These are phyloP conservation scores for Francoa sonchifolia DNA, from an alignment of 441 rosid genomes.

Conservation along the genomic window DNA sequence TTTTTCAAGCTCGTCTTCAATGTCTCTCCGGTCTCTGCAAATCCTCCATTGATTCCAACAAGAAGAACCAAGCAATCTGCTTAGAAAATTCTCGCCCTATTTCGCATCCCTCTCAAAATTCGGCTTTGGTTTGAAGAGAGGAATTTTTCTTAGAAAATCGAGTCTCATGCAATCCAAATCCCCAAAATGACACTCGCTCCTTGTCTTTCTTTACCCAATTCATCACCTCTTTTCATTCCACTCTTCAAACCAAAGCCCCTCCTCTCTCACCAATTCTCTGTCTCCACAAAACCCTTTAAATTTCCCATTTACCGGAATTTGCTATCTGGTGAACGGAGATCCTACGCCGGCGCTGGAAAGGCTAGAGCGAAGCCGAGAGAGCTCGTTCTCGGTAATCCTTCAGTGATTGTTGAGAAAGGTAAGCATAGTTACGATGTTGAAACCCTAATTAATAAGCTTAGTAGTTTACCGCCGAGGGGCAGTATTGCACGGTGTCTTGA, in stretches of 20 bases:
- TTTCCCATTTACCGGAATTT: constrained; percentile 12
- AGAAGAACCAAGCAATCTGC: too few species aligned
- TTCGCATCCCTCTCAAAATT: too few species aligned
- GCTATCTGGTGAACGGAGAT: constrained; percentile 17
- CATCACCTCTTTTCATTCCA: too few species aligned
- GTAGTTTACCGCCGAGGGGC: constrained; percentile 92
- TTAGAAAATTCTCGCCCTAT: too few species aligned
- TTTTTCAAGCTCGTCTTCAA: too few species aligned
- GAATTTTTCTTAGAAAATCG: too few species aligned
- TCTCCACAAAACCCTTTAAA: constrained; percentile 15
- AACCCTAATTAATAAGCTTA: constrained; percentile 81
- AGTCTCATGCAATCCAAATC: too few species aligned
- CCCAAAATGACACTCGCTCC: constrained; percentile 36
- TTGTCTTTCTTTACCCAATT: constrained; percentile 30
- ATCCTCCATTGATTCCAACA: too few species aligned
- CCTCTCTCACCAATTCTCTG: constrained; percentile 16
- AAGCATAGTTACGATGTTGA: constrained; percentile 92
- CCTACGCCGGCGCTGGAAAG: constrained; percentile 15
- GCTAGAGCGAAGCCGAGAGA: constrained; percentile 47
- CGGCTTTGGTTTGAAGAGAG: too few species aligned
- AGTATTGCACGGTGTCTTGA: constrained; percentile 86
- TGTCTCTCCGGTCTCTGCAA: too few species aligned
- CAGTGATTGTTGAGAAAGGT: constrained; percentile 70
- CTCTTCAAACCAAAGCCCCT: not conserved
- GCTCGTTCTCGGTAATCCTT: constrained; percentile 60